These are phyloP conservation scores for Leccinum aurantiacum DNA, from an alignment of 768 basidiomycete species.

Conservation along the genomic window DNA sequence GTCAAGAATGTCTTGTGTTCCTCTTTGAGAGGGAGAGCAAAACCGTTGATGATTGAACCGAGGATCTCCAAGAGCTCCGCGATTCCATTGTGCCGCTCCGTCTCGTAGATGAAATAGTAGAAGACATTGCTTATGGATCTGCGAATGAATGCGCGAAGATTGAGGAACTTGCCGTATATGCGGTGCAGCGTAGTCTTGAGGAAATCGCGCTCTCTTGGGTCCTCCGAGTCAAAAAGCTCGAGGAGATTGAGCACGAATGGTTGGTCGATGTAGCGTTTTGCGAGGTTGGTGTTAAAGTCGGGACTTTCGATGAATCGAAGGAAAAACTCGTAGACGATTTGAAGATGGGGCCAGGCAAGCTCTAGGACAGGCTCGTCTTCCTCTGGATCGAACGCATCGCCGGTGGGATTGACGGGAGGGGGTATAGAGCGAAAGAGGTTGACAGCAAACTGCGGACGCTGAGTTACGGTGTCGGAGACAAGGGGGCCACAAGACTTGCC, in stretches of 20 bases:
- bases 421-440: slow-evolving; percentile 99
- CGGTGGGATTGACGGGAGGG: slow-evolving; percentile 96
- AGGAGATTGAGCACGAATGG: slow-evolving; percentile 93
- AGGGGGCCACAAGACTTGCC: slow-evolving; percentile 51
- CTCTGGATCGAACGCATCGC: slow-evolving; percentile 98
- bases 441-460: slow-evolving; percentile 74
- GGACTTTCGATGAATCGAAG: slow-evolving; percentile 96
- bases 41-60: slow-evolving; percentile 99
- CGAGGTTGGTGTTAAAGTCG: slow-evolving; percentile 97
- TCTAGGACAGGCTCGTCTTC: slow-evolving; percentile 99
- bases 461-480: slow-evolving; percentile 5
- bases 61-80: slow-evolving; percentile 97
- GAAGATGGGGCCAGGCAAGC: slow-evolving; percentile 98
- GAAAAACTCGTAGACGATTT: slow-evolving; percentile 99
- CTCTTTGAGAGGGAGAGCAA: slow-evolving; percentile 95
- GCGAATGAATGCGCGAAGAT: slow-evolving; percentile 96
- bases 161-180: slow-evolving; percentile 99
- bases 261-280: slow-evolving; percentile 97
- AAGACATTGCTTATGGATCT: slow-evolving; percentile 99
- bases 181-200: slow-evolving; percentile 98
- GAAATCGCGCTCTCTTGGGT: slow-evolving; percentile 98
- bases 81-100: slow-evolving; percentile 98
- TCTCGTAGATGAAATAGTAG: slow-evolving; percentile 98
- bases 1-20: slow-evolving; percentile 99
- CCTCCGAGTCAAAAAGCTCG: slow-evolving; percentile 98